A percentile compares a stretch with the other conserved stretches of the same genome.
phyloP scores from a whole-genome alignment of 331 rosid species.

The Spiraea crenata region DNA sequence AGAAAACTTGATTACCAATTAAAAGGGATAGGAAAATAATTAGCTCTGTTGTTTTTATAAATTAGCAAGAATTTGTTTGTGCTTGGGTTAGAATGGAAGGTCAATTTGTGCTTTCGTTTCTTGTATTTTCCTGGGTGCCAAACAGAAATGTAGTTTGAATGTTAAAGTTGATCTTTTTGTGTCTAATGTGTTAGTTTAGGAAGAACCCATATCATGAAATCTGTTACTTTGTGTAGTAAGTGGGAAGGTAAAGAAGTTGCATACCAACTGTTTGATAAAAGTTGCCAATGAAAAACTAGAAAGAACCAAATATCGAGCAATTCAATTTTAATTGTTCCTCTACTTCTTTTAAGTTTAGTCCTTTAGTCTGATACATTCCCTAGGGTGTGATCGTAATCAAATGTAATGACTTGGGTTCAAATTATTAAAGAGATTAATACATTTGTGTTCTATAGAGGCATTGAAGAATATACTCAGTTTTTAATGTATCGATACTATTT shows the following conservation, averaged over 20 bases:
- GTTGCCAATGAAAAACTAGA: neutral
- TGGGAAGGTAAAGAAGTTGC: neutral
- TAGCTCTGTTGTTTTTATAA: neutral
- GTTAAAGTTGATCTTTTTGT: neutral
- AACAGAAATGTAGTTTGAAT: neutral
- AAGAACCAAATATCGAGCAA: neutral
- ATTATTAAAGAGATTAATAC: neutral
- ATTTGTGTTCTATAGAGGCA: neutral
- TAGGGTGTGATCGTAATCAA: neutral
- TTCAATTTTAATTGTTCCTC: neutral
- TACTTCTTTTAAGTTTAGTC: neutral
- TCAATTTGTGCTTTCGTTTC: neutral
- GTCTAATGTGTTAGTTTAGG: no score
- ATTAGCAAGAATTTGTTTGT: neutral
- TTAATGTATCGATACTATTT: neutral
- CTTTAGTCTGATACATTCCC: neutral
- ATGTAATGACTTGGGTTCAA: neutral
- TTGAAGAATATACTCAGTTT: neutral
- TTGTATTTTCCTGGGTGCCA: neutral
- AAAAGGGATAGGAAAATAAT: no score
- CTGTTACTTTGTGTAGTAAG: neutral
- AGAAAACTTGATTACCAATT: neutral
- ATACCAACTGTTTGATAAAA: conserved; percentile 15
- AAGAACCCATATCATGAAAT: neutral
- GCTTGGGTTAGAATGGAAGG: neutral